These are phyloP conservation scores for Tylopilus orsonianus DNA, from an alignment of 1,284 basidiomycete genomes.

Conservation along the genomic window DNA sequence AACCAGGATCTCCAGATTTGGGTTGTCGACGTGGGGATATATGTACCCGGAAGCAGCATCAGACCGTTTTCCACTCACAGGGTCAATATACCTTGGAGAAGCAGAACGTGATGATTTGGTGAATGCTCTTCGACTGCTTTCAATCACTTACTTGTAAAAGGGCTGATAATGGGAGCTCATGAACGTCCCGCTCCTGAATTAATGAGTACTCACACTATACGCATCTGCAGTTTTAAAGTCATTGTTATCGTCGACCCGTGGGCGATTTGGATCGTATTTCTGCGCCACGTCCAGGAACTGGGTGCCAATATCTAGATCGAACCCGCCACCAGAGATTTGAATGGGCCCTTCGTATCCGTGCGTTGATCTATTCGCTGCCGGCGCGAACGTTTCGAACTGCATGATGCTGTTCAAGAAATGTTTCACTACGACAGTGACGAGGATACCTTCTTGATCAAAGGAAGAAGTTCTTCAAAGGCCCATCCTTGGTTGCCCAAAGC, in stretches of 20 bases:
- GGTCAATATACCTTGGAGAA: constrained; percentile 45
- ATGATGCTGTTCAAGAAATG: background rate
- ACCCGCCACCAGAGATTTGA: background rate
- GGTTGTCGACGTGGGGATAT: constrained; percentile 46
- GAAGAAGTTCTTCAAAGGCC: constrained; percentile 35
- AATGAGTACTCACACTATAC: constrained; percentile 43
- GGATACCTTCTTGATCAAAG: constrained; percentile 8
- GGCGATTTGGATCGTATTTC: constrained; percentile 24
- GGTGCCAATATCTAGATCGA: constrained; percentile 4
- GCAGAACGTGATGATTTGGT: background rate
- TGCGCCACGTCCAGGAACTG: constrained; percentile 9
- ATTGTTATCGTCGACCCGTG: constrained; percentile 43
- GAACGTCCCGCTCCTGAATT: background rate
- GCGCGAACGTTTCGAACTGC: constrained; percentile 9
- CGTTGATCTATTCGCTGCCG: constrained; percentile 7
- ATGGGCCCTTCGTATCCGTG: constrained; percentile 12
- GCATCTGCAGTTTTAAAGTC: constrained; percentile 41
- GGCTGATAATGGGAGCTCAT: background rate
- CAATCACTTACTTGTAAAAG: background rate
- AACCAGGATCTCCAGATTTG: constrained; percentile 28
- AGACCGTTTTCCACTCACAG: constrained; percentile 51
- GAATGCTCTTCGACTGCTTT: background rate
- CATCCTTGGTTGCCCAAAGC: constrained; percentile 50
- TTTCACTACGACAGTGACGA: background rate
- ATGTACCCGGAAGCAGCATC: constrained; percentile 57